These are phyloP conservation scores for Podila epicladia DNA, from an alignment of 192 early-diverging fungal genomes.

Conservation along the genomic window DNA sequence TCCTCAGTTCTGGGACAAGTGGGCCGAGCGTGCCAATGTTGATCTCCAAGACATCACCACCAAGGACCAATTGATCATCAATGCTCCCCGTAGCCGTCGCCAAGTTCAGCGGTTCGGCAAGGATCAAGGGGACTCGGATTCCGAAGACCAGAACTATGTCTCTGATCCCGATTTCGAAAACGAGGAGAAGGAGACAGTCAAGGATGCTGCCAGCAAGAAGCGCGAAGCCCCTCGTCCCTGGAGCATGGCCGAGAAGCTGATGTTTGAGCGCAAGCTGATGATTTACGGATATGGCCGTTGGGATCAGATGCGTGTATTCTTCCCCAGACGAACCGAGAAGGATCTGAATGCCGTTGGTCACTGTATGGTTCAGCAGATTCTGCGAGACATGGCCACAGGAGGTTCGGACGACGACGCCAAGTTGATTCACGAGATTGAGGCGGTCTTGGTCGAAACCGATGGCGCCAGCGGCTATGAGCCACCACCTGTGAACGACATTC, in stretches of 20 bases:
- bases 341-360: slow-evolving; percentile 69
- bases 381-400: slow-evolving; percentile 60
- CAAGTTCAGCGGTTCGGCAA: slow-evolving; percentile 65
- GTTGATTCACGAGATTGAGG: slow-evolving; percentile 69
- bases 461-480: slow-evolving; percentile 55
- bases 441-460: slow-evolving; percentile 53
- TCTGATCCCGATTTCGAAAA: slow-evolving; percentile 61
- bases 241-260: slow-evolving; percentile 65
- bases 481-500: slow-evolving; percentile 56
- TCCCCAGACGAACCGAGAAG: slow-evolving; percentile 63
- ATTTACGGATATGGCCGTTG: slow-evolving; percentile 69
- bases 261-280: slow-evolving; percentile 69
- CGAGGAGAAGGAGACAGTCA: slow-evolving; percentile 28
- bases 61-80: slow-evolving; percentile 73
- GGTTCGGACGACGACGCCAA: slow-evolving; percentile 67
- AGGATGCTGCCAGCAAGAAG: slow-evolving; percentile 45
- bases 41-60: slow-evolving; percentile 64
- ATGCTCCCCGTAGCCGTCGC: slow-evolving; percentile 72
- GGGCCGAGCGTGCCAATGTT: slow-evolving; percentile 80
- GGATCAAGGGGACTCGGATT: slow-evolving; percentile 51
- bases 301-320: slow-evolving; percentile 70
- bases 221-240: slow-evolving; percentile 56
- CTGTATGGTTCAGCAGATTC: slow-evolving; percentile 59
- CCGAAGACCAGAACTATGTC: slow-evolving; percentile 57
- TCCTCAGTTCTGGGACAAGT: slow-evolving; percentile 92